Evolutionary conservation across 2,329 filamentous ascomycete genomes (phyloP), one percentile per base, ranked within the genome.

Genomic region (Trichoderma koningii): DNA sequence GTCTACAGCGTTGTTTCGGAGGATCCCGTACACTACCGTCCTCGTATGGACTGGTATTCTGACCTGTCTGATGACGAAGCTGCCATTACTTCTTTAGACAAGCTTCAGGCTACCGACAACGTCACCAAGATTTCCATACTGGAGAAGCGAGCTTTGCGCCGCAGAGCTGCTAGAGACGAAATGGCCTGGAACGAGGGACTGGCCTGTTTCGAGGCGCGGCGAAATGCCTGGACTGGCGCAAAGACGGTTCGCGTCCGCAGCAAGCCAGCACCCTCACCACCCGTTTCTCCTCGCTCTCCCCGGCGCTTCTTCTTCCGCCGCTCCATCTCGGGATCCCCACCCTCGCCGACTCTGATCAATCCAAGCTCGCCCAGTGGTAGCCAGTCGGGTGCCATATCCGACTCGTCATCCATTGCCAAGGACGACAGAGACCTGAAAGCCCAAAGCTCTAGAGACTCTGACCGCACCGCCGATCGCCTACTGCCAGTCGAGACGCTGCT

Each of bases 171-270:
- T 56, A 83, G 85, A 67, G 85, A 87, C 64, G 89, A 91, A 78
- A 84, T 87, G 78, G 75, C 80, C 34, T 96, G 90, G 88, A 98
- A 97, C 71, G 82, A 89, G 44, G 94, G 94, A 0, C 75, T 97
- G 64, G 85, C 87, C n/a, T 90, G 89, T 74, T 98, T 92, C 77
- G 85, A 88, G 66, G 85, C 88, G 34, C 83, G 91, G 66, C 85
- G 93, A 55, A 87, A 97, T 77, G 88, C 87, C 7, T 98, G 94
- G 94, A 94, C 93, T 1, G 89, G 90, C 38, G 93, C 92, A 38
- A 85, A 84, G 68, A 83, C 80, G 12, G 84, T 83, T 42, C 83
- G 83, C 53, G 75, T 87, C 53, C 82, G 82, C 64, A 78, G 80
- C 47, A 85, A 83, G 69, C 76, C 80, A 5, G 65, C 66, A 7